These are phyloP conservation scores for Musa beccarii DNA, from an alignment of 176 grass and related monocot genomes.

Conservation along the genomic window DNA sequence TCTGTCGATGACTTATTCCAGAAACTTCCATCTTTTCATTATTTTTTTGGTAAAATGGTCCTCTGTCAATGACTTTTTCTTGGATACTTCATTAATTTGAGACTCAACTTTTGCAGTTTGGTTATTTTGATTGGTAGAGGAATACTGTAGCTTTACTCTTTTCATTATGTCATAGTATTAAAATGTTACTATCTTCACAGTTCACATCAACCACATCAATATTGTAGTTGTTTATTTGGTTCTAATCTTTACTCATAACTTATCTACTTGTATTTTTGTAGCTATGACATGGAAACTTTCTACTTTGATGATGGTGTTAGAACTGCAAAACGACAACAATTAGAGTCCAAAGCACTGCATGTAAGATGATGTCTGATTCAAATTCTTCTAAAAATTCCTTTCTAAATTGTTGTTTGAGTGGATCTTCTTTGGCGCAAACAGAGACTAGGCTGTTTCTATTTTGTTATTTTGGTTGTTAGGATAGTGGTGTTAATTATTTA, in stretches of 20 bases:
- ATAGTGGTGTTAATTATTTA: background rate
- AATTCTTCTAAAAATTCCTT: background rate
- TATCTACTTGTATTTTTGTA: constrained; percentile 4
- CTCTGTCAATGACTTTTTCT: too few species aligned
- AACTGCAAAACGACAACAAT: constrained; percentile 47
- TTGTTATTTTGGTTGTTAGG: background rate
- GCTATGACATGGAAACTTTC: constrained; percentile 66
- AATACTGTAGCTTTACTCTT: background rate
- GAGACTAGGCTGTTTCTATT: background rate
- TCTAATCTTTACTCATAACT: background rate
- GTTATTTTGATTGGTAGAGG: background rate
- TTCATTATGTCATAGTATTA: too few species aligned
- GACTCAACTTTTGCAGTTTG: too few species aligned
- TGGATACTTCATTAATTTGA: too few species aligned
- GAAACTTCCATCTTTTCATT: too few species aligned
- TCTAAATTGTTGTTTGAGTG: background rate
- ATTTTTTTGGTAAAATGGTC: too few species aligned
- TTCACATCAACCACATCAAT: too few species aligned
- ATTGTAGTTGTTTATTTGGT: too few species aligned
- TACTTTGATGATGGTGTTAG: constrained; percentile 85
- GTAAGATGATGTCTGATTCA: constrained; percentile 29
- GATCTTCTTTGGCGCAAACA: background rate
- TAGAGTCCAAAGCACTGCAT: constrained; percentile 57
- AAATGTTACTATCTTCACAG: too few species aligned
- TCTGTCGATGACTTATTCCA: too few species aligned